Evolutionary conservation across 495 filamentous ascomycete genomes (phyloP).

Genomic region (Barbatosphaeria neglecta): DNA sequence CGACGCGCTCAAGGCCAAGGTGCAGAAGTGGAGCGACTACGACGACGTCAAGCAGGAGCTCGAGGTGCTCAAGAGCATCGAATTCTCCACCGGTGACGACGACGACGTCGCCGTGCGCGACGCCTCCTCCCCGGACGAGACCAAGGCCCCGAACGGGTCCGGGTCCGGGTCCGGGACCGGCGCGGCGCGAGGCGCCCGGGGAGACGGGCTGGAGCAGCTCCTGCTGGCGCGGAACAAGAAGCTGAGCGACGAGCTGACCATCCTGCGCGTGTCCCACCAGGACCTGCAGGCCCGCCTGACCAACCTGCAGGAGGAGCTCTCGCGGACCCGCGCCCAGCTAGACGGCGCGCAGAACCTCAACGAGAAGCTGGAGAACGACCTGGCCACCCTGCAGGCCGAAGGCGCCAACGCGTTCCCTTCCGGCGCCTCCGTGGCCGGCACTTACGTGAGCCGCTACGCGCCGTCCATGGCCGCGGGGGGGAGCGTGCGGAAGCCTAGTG

Average conservation of each 20-base stretch:
- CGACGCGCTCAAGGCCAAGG: constrained; percentile 59
- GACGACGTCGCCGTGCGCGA: no score
- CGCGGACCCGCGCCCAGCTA: constrained; percentile 71
- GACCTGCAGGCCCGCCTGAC: constrained; percentile 75
- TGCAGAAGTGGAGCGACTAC: constrained; percentile 87
- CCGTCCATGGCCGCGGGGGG: constrained; percentile 55
- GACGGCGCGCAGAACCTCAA: constrained; percentile 77
- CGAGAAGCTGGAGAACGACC: constrained; percentile 82
- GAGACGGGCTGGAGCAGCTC: constrained; percentile 81
- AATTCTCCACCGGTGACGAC: constrained; percentile 85
- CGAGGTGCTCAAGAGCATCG: constrained; percentile 94
- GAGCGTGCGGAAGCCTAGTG: no score
- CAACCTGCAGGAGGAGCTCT: constrained; percentile 70
- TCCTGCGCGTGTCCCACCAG: constrained; percentile 86
- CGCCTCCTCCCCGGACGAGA: no score
- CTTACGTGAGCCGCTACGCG: constrained; percentile 72
- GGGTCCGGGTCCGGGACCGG: no score
- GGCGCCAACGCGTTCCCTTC: constrained; percentile 72
- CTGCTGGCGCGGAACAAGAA: constrained; percentile 92
- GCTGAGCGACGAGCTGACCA: constrained; percentile 81
- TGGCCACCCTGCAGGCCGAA: constrained; percentile 77
- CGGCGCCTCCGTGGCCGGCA: constrained; percentile 85
- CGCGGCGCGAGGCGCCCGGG: constrained; percentile 47
- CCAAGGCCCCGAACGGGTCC: no score
- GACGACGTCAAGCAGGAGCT: constrained; percentile 91